Evolutionary conservation across 108 stramenopile species (phyloP), one percentile per base, ranked within the genome.

Genomic region (Bacterosira constricta): DNA sequence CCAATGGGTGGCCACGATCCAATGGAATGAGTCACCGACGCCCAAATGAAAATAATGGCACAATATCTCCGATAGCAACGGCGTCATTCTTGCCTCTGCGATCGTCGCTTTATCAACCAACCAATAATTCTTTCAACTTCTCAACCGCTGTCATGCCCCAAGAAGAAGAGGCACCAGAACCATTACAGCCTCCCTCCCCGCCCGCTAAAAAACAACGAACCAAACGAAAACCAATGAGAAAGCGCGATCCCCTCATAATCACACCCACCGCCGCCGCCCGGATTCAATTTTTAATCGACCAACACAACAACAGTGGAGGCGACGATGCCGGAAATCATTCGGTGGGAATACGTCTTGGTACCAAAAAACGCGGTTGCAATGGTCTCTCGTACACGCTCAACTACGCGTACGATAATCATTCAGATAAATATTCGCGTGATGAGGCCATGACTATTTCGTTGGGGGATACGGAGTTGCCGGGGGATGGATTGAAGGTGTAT

Each of bases 321-420:
- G 38, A 11, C 21, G 44, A 8, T 1, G 20, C 27, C 3, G 62
- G 49, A 12, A 46, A 31, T 5, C 35, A 13, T 18, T 91, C 94
- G 12, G 27, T 96, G 10, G 99, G 98, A 11, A 96, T 99, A 25
- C 90, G 96, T 21, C 83, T 99, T 10, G 98, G 99, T 20, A 94
- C 96, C 41, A 96, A 94, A 64, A 82, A 91, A 52, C 79, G 98
- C 55, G 99, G 99, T 25, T 99, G 99, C 89, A 99, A 99, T 72
- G 99, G 99, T 10, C 71, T 98, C 23, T 92, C 90, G 3, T 99
- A 99, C 78, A 99, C 99, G 11, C 71, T 99, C 57, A 98, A 99
- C 75, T 99, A 99, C 75, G 98, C 95, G 13, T 84, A 80, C 52
- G 90, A 89, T 54, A 66, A 83, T 57, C 76, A 79, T 31, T 66